A percentile compares a stretch with the other conserved stretches of the same genome.
These are phyloP conservation scores for Penicillium sp. DNA, from an alignment of 2,329 filamentous ascomycete species.

Conservation along the genomic window DNA sequence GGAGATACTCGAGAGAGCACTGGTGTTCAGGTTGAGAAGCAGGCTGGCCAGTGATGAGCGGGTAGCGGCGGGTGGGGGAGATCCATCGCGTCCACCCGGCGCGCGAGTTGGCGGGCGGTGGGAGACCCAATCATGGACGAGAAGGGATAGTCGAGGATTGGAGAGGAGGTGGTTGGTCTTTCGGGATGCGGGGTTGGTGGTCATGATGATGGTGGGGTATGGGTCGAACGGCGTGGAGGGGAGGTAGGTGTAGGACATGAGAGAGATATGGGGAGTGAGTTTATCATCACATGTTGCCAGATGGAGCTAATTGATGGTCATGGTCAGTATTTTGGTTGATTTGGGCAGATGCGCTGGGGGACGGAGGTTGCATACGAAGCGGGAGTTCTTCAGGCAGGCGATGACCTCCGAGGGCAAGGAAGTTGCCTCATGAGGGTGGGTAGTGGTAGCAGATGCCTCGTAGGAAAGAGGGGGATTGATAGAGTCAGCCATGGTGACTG, in stretches of 20 bases:
- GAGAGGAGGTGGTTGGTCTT: slow-evolving; percentile 74
- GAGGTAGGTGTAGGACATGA: slow-evolving; percentile 99
- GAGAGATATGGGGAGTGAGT: slow-evolving; percentile 83
- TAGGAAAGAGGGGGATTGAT: slow-evolving; percentile 71
- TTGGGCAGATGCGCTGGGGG: background rate
- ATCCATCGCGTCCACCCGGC: slow-evolving; percentile 57
- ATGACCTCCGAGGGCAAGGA: slow-evolving; percentile 81
- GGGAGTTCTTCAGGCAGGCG: slow-evolving; percentile 87
- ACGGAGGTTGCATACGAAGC: slow-evolving; percentile 66
- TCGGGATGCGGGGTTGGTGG: slow-evolving; percentile 71
- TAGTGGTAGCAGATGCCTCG: slow-evolving; percentile 72
- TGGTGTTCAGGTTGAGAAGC: slow-evolving; percentile 87
- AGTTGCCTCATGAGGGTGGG: slow-evolving; percentile 67
- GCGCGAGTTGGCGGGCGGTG: slow-evolving; percentile 79
- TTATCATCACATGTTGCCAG: slow-evolving; percentile 79
- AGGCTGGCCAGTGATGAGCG: slow-evolving; percentile 77
- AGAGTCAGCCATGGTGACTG: slow-evolving; percentile 41
- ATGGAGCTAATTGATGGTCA: slow-evolving; percentile 67
- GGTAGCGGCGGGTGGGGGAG: slow-evolving; percentile 61
- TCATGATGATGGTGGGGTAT: slow-evolving; percentile 91
- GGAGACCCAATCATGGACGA: slow-evolving; percentile 98
- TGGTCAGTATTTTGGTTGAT: background rate
- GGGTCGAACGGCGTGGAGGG: slow-evolving; percentile 69
- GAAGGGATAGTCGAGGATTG: slow-evolving; percentile 84
- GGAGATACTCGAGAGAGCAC: slow-evolving; percentile 81